These are phyloP conservation scores for Neltuma alba DNA, from an alignment of 306 rosid genomes.

Conservation along the genomic window DNA sequence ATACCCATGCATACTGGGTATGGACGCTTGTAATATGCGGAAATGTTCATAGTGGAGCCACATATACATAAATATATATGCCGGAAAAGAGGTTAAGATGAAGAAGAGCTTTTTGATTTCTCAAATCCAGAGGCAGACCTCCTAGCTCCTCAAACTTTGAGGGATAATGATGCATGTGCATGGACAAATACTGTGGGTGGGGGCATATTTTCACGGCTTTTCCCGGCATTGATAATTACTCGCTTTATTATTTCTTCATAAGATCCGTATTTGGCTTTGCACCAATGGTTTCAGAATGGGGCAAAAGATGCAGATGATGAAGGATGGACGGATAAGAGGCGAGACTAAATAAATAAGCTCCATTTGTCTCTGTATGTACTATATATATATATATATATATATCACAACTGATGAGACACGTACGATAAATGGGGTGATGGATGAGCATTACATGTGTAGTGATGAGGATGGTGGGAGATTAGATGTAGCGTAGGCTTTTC, in stretches of 20 bases:
- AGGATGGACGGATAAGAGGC: too few species aligned
- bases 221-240: slow-evolving; percentile 43
- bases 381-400: too few species aligned
- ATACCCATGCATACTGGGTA: too few species aligned
- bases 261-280: slow-evolving; percentile 38
- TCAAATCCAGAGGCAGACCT: background rate
- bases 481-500: slow-evolving; percentile 46
- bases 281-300: slow-evolving; percentile 1
- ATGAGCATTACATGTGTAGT: background rate
- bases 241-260: slow-evolving; percentile 9
- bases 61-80: background rate
- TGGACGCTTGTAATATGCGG: background rate
- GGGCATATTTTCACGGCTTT: slow-evolving; percentile 46
- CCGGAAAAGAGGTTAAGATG: background rate
- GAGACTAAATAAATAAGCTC: too few species aligned
- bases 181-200: slow-evolving; percentile 41
- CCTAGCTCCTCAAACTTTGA: background rate
- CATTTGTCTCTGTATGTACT: too few species aligned
- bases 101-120: background rate
- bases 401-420: background rate
- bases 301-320: background rate
- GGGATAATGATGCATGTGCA: slow-evolving; percentile 34
- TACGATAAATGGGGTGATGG: background rate
- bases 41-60: background rate
- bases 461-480: slow-evolving; percentile 2